Evolutionary conservation across 805 yeast species (phyloP).

Genomic region (Ogataea trehalophila): DNA sequence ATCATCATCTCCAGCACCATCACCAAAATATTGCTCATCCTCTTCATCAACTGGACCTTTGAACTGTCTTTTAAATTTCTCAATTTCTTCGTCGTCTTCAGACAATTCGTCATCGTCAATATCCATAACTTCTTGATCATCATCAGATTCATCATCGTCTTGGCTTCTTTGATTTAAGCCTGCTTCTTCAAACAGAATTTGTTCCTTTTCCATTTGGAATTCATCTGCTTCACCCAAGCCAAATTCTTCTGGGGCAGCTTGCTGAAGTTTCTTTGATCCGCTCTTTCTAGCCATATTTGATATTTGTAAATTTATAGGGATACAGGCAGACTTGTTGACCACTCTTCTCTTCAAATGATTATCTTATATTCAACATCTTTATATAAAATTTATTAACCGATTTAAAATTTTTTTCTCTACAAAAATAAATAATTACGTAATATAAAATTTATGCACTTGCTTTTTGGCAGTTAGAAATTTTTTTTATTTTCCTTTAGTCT

Average conservation of each 20-base stretch:
- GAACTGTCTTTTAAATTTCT: slow-evolving; percentile 26
- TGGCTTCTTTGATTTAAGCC: slow-evolving; percentile 30
- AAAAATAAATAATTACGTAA: no score
- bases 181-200: slow-evolving; percentile 52
- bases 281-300: slow-evolving; percentile 10
- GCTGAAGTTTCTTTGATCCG: slow-evolving; percentile 5
- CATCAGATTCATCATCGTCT: slow-evolving; percentile 32
- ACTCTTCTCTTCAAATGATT: no score
- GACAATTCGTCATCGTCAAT: slow-evolving; percentile 40
- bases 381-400: no score
- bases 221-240: slow-evolving; percentile 67
- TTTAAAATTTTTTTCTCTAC: no score
- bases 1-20: slow-evolving; percentile 28
- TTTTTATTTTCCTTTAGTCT: no score
- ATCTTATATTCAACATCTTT: no score
- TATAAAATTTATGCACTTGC: no score
- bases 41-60: slow-evolving; percentile 43
- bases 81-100: slow-evolving; percentile 44
- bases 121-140: slow-evolving; percentile 29
- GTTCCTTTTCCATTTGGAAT: slow-evolving; percentile 57
- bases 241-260: slow-evolving; percentile 31
- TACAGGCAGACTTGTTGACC: no score
- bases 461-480: no score
- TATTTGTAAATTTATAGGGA: neutral
- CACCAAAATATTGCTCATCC: slow-evolving; percentile 42